phyloP scores from a whole-genome alignment of 352 stramenopile species.

The Phytophthora megakarya region DNA sequence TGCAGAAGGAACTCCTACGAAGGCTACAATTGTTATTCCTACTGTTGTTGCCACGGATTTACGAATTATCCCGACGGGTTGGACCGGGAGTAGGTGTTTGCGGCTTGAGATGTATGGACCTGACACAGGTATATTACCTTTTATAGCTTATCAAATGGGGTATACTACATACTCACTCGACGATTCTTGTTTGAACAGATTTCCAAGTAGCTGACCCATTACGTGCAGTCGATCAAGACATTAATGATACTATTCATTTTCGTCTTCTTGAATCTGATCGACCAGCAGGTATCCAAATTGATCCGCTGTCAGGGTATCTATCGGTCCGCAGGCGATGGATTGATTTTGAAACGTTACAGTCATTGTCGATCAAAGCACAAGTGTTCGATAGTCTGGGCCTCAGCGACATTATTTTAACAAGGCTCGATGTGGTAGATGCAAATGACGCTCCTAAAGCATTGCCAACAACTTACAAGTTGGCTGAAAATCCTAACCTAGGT shows the following conservation, averaged over 20 bases:
- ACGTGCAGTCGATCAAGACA: conserved; percentile 20
- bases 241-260: conserved; percentile 20
- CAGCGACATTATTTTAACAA: conserved; percentile 8
- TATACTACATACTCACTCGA: not conserved
- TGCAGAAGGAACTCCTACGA: not conserved
- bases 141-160: not conserved
- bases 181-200: conserved; percentile 17
- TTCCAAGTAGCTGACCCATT: conserved; percentile 13
- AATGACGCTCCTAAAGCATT: conserved; percentile 24
- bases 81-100: conserved; percentile 43
- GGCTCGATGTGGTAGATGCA: conserved; percentile 19
- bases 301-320: conserved; percentile 30
- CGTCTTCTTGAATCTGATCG: conserved; percentile 23
- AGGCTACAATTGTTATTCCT: conserved; percentile 18
- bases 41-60: conserved; percentile 46
- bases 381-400: conserved; percentile 32
- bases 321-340: conserved; percentile 34
- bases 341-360: conserved; percentile 33
- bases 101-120: conserved; percentile 52
- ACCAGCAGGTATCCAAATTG: conserved; percentile 34
- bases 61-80: conserved; percentile 47
- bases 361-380: conserved; percentile 21
- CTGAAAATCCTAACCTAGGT: conserved; percentile 19
- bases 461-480: conserved; percentile 4
- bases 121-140: conserved; percentile 37